Base-by-base conservation (phyloP, 2,329 filamentous ascomycete genomes). In the Aaosphaeria pasadenensis region DNA sequence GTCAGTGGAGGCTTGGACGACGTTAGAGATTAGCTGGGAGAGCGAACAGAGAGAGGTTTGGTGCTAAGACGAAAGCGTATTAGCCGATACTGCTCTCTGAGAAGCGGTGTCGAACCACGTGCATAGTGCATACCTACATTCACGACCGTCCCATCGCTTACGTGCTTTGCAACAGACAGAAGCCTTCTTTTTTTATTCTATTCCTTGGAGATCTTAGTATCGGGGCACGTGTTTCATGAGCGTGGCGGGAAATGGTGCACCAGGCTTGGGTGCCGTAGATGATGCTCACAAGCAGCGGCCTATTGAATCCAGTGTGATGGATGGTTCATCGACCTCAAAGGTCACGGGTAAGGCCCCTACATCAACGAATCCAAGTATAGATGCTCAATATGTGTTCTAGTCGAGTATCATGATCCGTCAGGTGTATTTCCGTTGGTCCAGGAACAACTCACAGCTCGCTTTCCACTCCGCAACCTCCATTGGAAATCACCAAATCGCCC, bases 401-500 rank as follows among this genome's bases (percentile, higher is more conserved):
- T 96, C 76, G 91, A 97, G 78, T 99, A 96, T 75, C 90, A 88
- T 75, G 94, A 99, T 74, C 92, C 94, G 45, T 88, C 89, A 67
- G 86, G 88, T 62, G 82, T 97, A 54, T 97, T 92, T 73, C 85
- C 89, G 50, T 80, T 92, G 45, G 77, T 97, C 39, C 86, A 87
- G 7, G 84, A 89, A 3, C 85, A 91, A 49, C 78, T 99, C 49
- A 78, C 88, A 38, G 79, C 87, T 39, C 87, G 89, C 46, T 79
- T 97, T 0, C 94, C 94, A 32, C 79, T 99, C 35, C 87, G 86
- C 55, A 95, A 97, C 63, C 83, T 99, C 41, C 90, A 97, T 66
- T 99, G 94, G 94, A 95, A 97, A 70, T 96, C 94, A 11, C 89
- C 95, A 52, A 87, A 87, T 30, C 87, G 94, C 1, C 94, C 94